phyloP scores from a whole-genome alignment of 2,329 filamentous ascomycete species.

The Calonectria montana region DNA sequence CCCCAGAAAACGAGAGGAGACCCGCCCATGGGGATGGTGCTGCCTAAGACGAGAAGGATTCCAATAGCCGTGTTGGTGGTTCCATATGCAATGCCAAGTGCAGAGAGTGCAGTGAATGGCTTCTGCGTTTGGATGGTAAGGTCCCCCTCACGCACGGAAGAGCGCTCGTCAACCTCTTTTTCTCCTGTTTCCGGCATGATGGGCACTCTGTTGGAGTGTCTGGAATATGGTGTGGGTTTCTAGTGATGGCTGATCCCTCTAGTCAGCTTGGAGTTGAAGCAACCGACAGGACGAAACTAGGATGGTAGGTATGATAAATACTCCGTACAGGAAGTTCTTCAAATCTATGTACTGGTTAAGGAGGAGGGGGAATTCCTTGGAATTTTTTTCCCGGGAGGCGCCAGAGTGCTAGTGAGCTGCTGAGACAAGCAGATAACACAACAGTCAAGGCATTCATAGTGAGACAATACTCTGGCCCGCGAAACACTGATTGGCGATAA shows the following conservation, averaged over 20 bases:
- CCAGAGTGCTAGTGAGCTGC: no score
- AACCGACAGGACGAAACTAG: background rate
- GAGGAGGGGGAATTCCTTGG: background rate
- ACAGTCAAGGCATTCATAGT: background rate
- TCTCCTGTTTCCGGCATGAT: conserved; percentile 9
- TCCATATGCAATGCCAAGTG: conserved; percentile 41
- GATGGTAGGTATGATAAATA: background rate
- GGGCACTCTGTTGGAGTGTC: background rate
- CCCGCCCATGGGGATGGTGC: conserved; percentile 36
- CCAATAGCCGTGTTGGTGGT: conserved; percentile 42
- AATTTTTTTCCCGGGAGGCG: background rate
- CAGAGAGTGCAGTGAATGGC: conserved; percentile 44
- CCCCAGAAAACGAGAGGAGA: conserved; percentile 42
- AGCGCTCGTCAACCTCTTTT: background rate
- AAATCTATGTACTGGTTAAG: background rate
- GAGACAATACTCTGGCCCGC: background rate
- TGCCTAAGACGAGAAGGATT: conserved; percentile 36
- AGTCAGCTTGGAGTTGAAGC: background rate
- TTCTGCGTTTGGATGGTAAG: conserved; percentile 44
- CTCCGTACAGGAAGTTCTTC: background rate
- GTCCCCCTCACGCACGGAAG: conserved; percentile 27
- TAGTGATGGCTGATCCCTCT: background rate
- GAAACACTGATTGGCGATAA: background rate
- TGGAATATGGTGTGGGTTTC: background rate
- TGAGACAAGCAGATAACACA: background rate